These are phyloP conservation scores for Conticribra guillardii DNA, from an alignment of 108 stramenopile genomes.

Conservation along the genomic window DNA sequence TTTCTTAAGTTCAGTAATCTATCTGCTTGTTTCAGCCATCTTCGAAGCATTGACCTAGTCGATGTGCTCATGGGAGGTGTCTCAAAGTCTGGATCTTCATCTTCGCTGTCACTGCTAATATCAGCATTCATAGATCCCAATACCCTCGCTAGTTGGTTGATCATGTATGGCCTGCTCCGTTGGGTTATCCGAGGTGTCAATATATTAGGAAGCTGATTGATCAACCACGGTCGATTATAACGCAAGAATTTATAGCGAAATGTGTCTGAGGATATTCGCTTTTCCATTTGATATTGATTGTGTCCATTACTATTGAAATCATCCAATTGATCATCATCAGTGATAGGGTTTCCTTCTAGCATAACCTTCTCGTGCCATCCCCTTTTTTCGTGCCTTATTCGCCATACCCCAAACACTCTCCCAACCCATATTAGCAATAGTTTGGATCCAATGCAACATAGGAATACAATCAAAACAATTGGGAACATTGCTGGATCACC, in stretches of 20 bases:
- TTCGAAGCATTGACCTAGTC: slow-evolving; percentile 63
- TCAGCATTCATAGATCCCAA: slow-evolving; percentile 66
- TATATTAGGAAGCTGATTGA: slow-evolving; percentile 75
- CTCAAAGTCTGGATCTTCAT: slow-evolving; percentile 63
- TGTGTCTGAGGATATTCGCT: slow-evolving; percentile 71
- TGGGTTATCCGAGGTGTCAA: slow-evolving; percentile 79
- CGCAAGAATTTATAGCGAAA: slow-evolving; percentile 89
- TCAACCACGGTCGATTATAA: slow-evolving; percentile 84
- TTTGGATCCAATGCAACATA: slow-evolving; percentile 37
- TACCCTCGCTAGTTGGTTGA: slow-evolving; percentile 78
- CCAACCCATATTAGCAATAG: slow-evolving; percentile 55
- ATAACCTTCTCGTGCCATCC: slow-evolving; percentile 57
- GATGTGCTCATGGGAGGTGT: slow-evolving; percentile 58
- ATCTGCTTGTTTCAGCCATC: slow-evolving; percentile 65
- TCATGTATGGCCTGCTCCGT: slow-evolving; percentile 75
- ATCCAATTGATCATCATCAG: slow-evolving; percentile 51
- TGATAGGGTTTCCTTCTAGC: slow-evolving; percentile 15
- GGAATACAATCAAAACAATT: slow-evolving; percentile 46
- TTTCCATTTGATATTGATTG: slow-evolving; percentile 79
- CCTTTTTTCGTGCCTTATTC: slow-evolving; percentile 70
- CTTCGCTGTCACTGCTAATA: slow-evolving; percentile 71
- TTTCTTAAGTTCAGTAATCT: slow-evolving; percentile 48
- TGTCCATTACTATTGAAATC: slow-evolving; percentile 56
- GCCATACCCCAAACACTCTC: slow-evolving; percentile 68
- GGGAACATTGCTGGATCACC: slow-evolving; percentile 72